phyloP scores from a whole-genome alignment of 2,329 filamentous ascomycete species.

The Elsinoe necatrix region DNA sequence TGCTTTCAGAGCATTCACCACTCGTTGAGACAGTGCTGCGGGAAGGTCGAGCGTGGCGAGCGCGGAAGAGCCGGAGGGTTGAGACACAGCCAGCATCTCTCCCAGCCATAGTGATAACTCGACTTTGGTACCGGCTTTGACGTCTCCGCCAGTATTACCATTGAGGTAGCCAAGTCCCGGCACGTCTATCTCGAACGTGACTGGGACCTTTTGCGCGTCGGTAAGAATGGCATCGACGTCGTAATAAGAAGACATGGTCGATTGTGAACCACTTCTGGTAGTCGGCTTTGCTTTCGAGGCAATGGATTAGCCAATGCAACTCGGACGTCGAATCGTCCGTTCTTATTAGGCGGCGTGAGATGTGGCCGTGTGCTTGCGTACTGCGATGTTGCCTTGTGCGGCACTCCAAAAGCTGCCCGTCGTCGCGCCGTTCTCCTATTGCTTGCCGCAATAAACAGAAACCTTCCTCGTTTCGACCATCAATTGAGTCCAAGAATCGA shows the following conservation, averaged over 20 bases:
- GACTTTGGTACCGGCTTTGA: slow-evolving; percentile 73
- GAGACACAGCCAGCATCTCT: slow-evolving; percentile 72
- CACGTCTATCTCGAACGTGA: slow-evolving; percentile 85
- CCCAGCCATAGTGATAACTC: slow-evolving; percentile 88
- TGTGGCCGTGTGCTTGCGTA: slow-evolving; percentile 2
- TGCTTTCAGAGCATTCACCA: slow-evolving; percentile 83
- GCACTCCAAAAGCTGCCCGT: background rate
- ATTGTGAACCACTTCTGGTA: background rate
- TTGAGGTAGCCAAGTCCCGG: slow-evolving; percentile 83
- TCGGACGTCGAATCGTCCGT: background rate
- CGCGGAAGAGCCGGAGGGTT: slow-evolving; percentile 41
- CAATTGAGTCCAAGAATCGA: background rate
- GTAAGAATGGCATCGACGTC: slow-evolving; percentile 77
- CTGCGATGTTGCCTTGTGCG: background rate
- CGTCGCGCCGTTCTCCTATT: slow-evolving; percentile 7
- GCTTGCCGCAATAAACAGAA: background rate
- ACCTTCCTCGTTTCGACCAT: background rate
- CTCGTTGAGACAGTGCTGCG: slow-evolving; percentile 63
- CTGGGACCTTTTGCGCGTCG: slow-evolving; percentile 90
- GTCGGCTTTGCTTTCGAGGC: background rate
- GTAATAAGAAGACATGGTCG: slow-evolving; percentile 62
- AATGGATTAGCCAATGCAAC: background rate
- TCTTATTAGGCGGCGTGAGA: background rate
- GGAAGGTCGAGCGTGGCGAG: slow-evolving; percentile 78
- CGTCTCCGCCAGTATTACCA: slow-evolving; percentile 62